A percentile compares a stretch with the other conserved stretches of the same genome.
These are phyloP conservation scores for Xylaria cubensis DNA, from an alignment of 495 filamentous ascomycete species.

Conservation along the genomic window DNA sequence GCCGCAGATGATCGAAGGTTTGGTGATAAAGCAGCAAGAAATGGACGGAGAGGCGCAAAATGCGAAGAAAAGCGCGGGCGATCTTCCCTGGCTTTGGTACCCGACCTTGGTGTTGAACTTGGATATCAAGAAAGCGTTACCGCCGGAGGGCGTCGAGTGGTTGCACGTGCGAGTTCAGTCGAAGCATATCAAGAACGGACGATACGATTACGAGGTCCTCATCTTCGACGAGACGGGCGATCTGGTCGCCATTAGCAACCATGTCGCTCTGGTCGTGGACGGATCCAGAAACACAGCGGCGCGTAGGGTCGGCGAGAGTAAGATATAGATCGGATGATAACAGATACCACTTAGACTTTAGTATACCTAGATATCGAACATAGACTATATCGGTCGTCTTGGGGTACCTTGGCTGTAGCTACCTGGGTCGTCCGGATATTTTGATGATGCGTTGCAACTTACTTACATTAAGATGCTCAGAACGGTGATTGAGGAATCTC, in stretches of 20 bases:
- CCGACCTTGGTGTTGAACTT: conserved; percentile 72
- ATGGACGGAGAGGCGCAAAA: neutral
- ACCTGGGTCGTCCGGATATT: neutral
- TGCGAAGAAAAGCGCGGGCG: conserved; percentile 31
- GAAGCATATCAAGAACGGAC: conserved; percentile 63
- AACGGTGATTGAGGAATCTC: too few relatives aligned
- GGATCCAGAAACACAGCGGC: conserved; percentile 59
- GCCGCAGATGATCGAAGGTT: conserved; percentile 32
- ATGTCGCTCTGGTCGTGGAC: conserved; percentile 64
- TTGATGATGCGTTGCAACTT: neutral
- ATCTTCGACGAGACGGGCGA: conserved; percentile 62
- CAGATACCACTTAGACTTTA: neutral
- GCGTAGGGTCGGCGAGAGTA: conserved; percentile 32
- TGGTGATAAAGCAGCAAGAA: conserved; percentile 22
- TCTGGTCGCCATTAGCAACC: conserved; percentile 65
- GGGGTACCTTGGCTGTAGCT: too few relatives aligned
- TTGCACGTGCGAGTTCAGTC: conserved; percentile 63
- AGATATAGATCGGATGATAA: conserved; percentile 28
- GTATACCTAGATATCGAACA: neutral
- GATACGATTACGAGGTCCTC: conserved; percentile 67
- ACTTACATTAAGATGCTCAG: too few relatives aligned
- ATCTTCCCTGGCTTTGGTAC: conserved; percentile 65
- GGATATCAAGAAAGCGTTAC: conserved; percentile 69
- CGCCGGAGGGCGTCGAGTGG: conserved; percentile 67
- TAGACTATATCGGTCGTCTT: neutral